A percentile compares a stretch with the other conserved stretches of the same genome.
Conservation (phyloP, 371 early-diverging fungal species). For the Batkoa obscura region DNA sequence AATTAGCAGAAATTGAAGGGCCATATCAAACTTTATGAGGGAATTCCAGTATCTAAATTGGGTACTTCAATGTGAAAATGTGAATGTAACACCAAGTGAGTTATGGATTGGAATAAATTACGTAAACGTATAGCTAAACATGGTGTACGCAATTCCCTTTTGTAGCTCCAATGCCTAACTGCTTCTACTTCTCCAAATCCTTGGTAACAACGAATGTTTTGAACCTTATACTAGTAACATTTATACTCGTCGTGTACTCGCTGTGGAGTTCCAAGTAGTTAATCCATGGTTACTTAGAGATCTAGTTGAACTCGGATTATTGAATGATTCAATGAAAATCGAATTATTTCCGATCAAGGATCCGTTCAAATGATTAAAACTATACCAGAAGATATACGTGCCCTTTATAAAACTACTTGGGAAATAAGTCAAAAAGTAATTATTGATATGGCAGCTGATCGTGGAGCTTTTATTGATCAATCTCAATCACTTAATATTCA, state of each 20-base stretch:
- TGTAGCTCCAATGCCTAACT: slow-evolving; percentile 99
- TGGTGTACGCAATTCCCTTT: slow-evolving; percentile 96
- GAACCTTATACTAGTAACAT: slow-evolving; percentile 98
- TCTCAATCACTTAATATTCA: slow-evolving; percentile 97
- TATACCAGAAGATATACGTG: slow-evolving; percentile 87
- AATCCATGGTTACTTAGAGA: slow-evolving; percentile 94
- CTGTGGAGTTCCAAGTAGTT: slow-evolving; percentile 99
- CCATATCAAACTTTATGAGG: too few relatives aligned
- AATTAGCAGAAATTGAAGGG: too few relatives aligned
- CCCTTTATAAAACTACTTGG: slow-evolving; percentile 97
- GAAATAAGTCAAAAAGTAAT: slow-evolving; percentile 86
- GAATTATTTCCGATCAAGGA: slow-evolving; percentile 92
- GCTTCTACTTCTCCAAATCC: slow-evolving; percentile 98
- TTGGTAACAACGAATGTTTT: slow-evolving; percentile 98
- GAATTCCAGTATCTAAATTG: too few relatives aligned
- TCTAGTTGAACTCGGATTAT: slow-evolving; percentile 77
- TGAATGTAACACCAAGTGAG: too few relatives aligned
- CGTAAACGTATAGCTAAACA: slow-evolving; percentile 63
- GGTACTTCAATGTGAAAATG: too few relatives aligned
- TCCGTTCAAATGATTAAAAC: slow-evolving; percentile 63
- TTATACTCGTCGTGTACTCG: slow-evolving; percentile 93
- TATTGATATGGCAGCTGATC: slow-evolving; percentile 78
- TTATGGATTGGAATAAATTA: slow-evolving; percentile 87
- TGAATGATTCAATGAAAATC: slow-evolving; percentile 95
- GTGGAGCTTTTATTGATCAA: slow-evolving; percentile 98